Percentiles rank a stretch among this genome's conserved stretches.
These are phyloP conservation scores for Pythium phragmiticola DNA, from an alignment of 352 stramenopile species.

Conservation along the genomic window DNA sequence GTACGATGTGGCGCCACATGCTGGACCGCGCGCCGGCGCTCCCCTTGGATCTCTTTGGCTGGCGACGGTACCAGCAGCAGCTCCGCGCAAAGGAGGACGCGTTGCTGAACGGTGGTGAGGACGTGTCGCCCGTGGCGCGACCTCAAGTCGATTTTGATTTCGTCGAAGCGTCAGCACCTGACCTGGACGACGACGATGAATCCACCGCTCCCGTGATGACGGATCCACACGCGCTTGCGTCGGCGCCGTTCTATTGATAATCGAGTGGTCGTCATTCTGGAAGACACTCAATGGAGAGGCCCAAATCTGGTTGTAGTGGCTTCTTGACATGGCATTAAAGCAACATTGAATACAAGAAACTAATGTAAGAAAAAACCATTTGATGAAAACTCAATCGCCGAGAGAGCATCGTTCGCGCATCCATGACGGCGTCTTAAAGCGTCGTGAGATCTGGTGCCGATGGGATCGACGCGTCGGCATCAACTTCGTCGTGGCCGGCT, in stretches of 20 bases:
- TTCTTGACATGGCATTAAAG: no score
- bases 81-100: slow-evolving; percentile 11
- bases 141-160: slow-evolving; percentile 13
- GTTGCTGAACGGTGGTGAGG: slow-evolving; percentile 1
- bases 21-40: slow-evolving; percentile 12
- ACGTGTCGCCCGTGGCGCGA: slow-evolving; percentile 13
- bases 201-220: background rate
- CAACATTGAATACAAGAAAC: no score
- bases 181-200: slow-evolving; percentile 14
- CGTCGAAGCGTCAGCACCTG: slow-evolving; percentile 1
- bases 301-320: no score
- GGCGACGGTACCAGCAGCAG: slow-evolving; percentile 9
- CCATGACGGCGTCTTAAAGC: background rate
- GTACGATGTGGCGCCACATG: slow-evolving; percentile 13
- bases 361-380: no score
- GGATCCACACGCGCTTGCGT: background rate
- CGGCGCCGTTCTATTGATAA: background rate
- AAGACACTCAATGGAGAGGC: background rate
- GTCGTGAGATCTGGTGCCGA: background rate
- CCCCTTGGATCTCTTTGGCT: slow-evolving; percentile 16
- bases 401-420: no score
- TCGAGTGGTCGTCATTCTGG: background rate
- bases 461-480: background rate
- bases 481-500: no score
- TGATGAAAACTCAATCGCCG: no score